Conservation (phyloP, 1,139 yeast species). For the Taphrina deformans region DNA sequence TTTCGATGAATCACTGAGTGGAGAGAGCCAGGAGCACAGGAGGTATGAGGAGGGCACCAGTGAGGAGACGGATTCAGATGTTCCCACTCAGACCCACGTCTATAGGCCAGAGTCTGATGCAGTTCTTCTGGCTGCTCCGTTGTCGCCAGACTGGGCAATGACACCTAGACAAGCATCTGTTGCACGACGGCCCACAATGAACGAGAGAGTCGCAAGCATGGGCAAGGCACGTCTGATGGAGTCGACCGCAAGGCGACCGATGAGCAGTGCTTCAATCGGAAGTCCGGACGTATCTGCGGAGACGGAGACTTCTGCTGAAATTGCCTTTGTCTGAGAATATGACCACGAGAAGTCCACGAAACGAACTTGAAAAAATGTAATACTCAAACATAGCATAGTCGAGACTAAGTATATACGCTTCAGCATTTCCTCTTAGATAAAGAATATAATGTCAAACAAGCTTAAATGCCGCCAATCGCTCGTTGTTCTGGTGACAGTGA, state of each 20-base stretch:
- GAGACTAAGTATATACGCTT: neutral
- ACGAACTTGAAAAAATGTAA: neutral
- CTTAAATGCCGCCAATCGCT: neutral
- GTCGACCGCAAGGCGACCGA: constrained; percentile 25
- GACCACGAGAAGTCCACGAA: neutral
- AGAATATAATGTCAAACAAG: neutral
- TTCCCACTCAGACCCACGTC: neutral
- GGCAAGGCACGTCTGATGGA: constrained; percentile 20
- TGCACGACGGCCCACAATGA: constrained; percentile 29
- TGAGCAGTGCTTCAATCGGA: constrained; percentile 28
- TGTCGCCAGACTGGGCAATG: constrained; percentile 28
- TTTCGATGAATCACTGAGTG: constrained; percentile 24
- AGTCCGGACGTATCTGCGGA: constrained; percentile 15
- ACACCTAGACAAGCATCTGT: neutral
- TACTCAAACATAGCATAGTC: neutral
- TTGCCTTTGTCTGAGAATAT: constrained; percentile 15
- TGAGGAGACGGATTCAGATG: neutral
- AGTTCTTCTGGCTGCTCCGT: constrained; percentile 16
- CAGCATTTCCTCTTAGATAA: neutral
- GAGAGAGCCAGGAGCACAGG: neutral
- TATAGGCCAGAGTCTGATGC: constrained; percentile 14
- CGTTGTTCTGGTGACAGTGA: neutral
- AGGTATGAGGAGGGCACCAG: neutral
- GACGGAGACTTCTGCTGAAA: constrained; percentile 25
- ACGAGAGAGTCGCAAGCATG: constrained; percentile 19